phyloP scores from a whole-genome alignment of 495 filamentous ascomycete genomes.

The Alectoria sarmentosa region DNA sequence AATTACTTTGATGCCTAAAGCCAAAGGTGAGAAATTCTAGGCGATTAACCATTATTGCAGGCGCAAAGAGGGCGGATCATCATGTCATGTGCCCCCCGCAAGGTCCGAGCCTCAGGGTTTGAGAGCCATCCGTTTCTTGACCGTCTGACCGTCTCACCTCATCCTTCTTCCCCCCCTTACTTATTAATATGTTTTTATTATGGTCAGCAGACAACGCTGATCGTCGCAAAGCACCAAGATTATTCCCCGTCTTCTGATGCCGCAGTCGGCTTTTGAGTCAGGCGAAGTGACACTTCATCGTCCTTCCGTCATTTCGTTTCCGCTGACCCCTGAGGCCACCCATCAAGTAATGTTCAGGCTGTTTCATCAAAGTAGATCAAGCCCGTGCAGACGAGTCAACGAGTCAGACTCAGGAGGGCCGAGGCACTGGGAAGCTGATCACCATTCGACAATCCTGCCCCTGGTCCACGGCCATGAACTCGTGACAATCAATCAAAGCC shows the following conservation, averaged over 20 bases:
- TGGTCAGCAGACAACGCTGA: slow-evolving; percentile 1
- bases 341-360: too few species aligned
- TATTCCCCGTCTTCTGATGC: neutral
- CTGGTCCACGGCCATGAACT: neutral
- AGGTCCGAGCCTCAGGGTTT: slow-evolving; percentile 1
- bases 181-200: neutral
- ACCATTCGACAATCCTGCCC: neutral
- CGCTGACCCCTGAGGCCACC: neutral
- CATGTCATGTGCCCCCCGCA: slow-evolving; percentile 1
- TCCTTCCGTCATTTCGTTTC: neutral
- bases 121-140: neutral
- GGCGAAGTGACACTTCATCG: neutral
- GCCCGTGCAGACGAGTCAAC: neutral
- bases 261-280: neutral
- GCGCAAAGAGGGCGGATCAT: neutral
- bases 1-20: too few species aligned
- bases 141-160: too few species aligned
- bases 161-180: neutral
- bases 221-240: neutral
- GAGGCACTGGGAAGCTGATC: slow-evolving; percentile 2
- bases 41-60: too few species aligned
- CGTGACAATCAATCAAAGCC: neutral
- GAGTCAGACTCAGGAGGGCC: too few species aligned
- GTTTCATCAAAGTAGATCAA: neutral
- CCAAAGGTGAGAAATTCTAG: neutral